phyloP scores from a whole-genome alignment of 192 early-diverging fungal genomes.

The Paraglomus brasilianum region DNA sequence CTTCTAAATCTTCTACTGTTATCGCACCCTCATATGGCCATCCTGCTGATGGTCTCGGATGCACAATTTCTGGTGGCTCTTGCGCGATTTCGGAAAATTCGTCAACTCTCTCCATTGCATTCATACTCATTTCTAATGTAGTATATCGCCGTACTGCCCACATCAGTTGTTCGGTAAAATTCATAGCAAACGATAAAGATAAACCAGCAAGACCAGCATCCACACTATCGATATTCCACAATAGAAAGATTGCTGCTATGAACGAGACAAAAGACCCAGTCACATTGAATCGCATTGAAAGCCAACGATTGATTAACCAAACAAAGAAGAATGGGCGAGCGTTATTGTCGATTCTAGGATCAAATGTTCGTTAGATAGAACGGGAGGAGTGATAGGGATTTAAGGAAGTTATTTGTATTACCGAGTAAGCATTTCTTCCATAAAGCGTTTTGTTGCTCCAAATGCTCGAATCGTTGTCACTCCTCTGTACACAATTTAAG shows the following conservation, averaged over 20 bases:
- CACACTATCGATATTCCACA: constrained; percentile 48
- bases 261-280: constrained; percentile 71
- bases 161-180: constrained; percentile 73
- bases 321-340: constrained; percentile 77
- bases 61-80: constrained; percentile 65
- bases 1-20: constrained; percentile 65
- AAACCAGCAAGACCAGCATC: constrained; percentile 81
- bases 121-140: constrained; percentile 82
- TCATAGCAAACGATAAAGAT: constrained; percentile 76
- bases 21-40: constrained; percentile 80
- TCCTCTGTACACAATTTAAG: constrained; percentile 70
- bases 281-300: constrained; percentile 73
- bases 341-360: constrained; percentile 55
- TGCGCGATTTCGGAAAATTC: constrained; percentile 83
- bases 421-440: constrained; percentile 53
- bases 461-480: constrained; percentile 83
- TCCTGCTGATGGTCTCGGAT: constrained; percentile 45
- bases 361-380: neutral
- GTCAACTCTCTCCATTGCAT: constrained; percentile 78
- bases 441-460: constrained; percentile 63
- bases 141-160: constrained; percentile 77
- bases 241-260: constrained; percentile 61
- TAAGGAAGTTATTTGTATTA: neutral
- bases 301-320: constrained; percentile 80
- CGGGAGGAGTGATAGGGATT: too few species aligned